These are phyloP conservation scores for Pseudogymnoascus sp. DNA, from an alignment of 2,329 filamentous ascomycete genomes.

Conservation along the genomic window DNA sequence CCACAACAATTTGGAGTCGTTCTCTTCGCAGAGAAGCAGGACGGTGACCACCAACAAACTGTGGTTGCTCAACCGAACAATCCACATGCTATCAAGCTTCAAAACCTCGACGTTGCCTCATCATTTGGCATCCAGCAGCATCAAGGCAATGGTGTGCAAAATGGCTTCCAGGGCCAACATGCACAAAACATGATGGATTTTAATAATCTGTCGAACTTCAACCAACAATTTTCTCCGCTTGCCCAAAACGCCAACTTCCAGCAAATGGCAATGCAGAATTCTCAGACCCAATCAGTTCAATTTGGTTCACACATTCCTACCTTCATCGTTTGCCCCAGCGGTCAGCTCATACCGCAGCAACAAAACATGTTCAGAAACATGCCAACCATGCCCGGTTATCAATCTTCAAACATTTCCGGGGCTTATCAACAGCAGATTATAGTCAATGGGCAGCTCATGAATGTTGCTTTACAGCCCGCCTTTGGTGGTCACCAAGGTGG, in stretches of 20 bases:
- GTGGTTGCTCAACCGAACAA: background rate
- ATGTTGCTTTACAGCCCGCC: background rate
- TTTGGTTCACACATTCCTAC: background rate
- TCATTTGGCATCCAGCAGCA: background rate
- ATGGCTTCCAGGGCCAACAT: background rate
- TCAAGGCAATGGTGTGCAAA: background rate
- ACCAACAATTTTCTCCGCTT: background rate
- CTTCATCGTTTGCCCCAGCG: background rate
- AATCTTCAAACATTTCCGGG: background rate
- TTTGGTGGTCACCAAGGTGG: background rate
- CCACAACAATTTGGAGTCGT: background rate
- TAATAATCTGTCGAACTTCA: background rate
- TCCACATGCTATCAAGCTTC: background rate
- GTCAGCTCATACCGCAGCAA: background rate
- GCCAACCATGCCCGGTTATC: background rate
- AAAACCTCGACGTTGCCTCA: background rate
- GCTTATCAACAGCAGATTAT: background rate
- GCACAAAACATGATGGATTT: background rate
- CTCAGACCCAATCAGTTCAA: background rate
- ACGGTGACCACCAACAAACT: background rate
- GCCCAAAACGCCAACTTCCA: background rate
- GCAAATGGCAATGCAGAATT: background rate
- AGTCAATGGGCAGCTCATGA: background rate
- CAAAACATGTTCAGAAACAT: background rate
- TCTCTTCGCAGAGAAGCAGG: conserved; percentile 1